Conservation (phyloP, 2,329 filamentous ascomycete genomes). For the Fusarium denticulatum region DNA sequence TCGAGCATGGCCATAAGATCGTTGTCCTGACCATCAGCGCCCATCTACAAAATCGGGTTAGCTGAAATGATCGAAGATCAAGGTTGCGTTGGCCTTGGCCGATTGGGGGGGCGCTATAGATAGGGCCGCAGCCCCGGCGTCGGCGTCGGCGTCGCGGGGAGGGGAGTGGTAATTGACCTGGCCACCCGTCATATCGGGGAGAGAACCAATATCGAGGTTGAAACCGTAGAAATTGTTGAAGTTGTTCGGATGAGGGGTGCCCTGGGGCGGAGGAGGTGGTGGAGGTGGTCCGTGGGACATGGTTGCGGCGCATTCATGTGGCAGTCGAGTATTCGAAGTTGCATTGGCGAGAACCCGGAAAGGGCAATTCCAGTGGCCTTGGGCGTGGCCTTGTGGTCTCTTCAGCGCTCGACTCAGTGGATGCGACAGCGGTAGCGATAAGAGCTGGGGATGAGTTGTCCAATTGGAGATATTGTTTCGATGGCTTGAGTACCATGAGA, state of each 20-base stretch:
- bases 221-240: slow-evolving; percentile 52
- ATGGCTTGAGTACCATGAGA: slow-evolving; percentile 5
- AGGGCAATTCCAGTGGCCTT: slow-evolving; percentile 15
- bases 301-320: slow-evolving; percentile 40
- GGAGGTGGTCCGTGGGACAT: slow-evolving; percentile 52
- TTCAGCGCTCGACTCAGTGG: slow-evolving; percentile 18
- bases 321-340: slow-evolving; percentile 36
- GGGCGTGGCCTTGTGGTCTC: slow-evolving; percentile 8
- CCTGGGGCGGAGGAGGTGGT: slow-evolving; percentile 46
- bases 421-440: background rate
- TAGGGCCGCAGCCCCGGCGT: slow-evolving; percentile 30
- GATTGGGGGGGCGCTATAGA: slow-evolving; percentile 9
- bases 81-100: slow-evolving; percentile 28
- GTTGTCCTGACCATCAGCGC: slow-evolving; percentile 44
- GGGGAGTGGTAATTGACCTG: slow-evolving; percentile 37
- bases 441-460: background rate
- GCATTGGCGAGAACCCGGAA: slow-evolving; percentile 41
- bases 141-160: slow-evolving; percentile 7
- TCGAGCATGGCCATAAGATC: slow-evolving; percentile 59
- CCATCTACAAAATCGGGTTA: slow-evolving; percentile 41
- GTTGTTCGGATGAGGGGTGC: slow-evolving; percentile 31
- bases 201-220: slow-evolving; percentile 43
- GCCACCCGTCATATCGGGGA: slow-evolving; percentile 42
- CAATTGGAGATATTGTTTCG: slow-evolving; percentile 7
- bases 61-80: slow-evolving; percentile 22